A percentile compares a stretch with the other conserved stretches of the same genome.
These are phyloP conservation scores for Capronia coronata DNA, from an alignment of 2,329 filamentous ascomycete species.

Conservation along the genomic window DNA sequence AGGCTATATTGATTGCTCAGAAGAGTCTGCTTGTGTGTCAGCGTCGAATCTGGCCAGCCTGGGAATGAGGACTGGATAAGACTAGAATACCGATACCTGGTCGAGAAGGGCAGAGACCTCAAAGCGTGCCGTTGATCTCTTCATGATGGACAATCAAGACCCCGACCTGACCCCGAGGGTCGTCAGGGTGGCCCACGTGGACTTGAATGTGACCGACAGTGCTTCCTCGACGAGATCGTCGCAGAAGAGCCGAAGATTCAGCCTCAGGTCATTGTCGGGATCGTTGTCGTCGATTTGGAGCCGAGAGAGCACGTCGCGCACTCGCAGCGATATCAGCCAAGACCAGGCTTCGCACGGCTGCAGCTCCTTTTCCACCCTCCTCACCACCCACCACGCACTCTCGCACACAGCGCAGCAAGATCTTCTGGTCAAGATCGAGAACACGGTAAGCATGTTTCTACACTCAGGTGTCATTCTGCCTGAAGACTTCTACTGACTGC, in stretches of 20 bases:
- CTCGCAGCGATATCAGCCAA: slow-evolving; percentile 9
- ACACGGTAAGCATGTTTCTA: neutral
- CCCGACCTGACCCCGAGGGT: slow-evolving; percentile 13
- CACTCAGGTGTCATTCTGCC: neutral
- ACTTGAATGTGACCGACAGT: slow-evolving; percentile 2
- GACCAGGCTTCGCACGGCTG: slow-evolving; percentile 8
- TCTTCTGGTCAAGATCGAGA: no score
- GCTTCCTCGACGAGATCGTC: slow-evolving; percentile 2
- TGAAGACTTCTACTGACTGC: neutral
- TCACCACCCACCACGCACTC: neutral
- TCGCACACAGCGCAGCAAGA: neutral
- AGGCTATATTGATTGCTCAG: neutral
- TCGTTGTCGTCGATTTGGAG: slow-evolving; percentile 18
- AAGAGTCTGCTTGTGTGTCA: neutral
- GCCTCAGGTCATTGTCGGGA: slow-evolving; percentile 13
- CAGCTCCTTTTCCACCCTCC: slow-evolving; percentile 6
- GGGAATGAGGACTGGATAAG: neutral
- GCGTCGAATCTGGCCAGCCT: neutral
- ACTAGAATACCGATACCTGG: neutral
- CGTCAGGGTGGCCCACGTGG: slow-evolving; percentile 9
- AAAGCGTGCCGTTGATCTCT: neutral
- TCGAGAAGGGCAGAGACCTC: neutral
- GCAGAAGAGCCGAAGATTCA: slow-evolving; percentile 5
- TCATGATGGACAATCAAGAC: slow-evolving; percentile 8
- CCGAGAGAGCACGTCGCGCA: slow-evolving; percentile 7